phyloP scores from a whole-genome alignment of 1,284 basidiomycete genomes.

The Apiotrichum porosum region DNA sequence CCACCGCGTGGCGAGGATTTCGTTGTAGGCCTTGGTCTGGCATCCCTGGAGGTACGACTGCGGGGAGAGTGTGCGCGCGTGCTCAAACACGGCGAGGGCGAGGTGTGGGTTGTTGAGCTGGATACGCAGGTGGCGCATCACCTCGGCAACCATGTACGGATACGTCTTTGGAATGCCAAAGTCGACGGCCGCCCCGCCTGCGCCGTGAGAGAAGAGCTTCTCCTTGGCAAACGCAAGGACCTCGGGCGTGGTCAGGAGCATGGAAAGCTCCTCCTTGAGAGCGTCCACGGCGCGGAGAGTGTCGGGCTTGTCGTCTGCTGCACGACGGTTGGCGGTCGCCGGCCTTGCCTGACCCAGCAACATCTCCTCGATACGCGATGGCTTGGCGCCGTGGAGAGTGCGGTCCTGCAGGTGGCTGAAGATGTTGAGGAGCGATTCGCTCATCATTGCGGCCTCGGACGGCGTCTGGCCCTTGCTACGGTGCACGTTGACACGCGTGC shows the following conservation, averaged over 20 bases:
- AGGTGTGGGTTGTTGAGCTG: constrained; percentile 73
- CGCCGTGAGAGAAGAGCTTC: constrained; percentile 56
- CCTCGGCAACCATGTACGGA: constrained; percentile 64
- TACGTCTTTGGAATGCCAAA: constrained; percentile 56
- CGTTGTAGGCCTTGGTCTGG: constrained; percentile 76
- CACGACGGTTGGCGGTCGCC: neutral
- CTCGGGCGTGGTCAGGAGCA: constrained; percentile 64
- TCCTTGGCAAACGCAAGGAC: constrained; percentile 69
- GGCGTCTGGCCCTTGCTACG: constrained; percentile 32
- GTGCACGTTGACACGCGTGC: neutral
- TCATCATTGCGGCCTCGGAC: constrained; percentile 25
- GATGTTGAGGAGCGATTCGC: constrained; percentile 25
- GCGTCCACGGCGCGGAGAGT: constrained; percentile 55
- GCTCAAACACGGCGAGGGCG: constrained; percentile 73
- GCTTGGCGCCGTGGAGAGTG: neutral
- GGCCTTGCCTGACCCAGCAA: neutral
- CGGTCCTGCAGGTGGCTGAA: constrained; percentile 15
- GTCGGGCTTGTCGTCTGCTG: constrained; percentile 22
- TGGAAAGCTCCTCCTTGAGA: constrained; percentile 68
- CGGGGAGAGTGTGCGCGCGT: constrained; percentile 66
- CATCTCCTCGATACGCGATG: neutral
- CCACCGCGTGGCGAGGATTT: constrained; percentile 75
- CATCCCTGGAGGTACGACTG: constrained; percentile 80
- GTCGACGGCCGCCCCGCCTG: constrained; percentile 20
- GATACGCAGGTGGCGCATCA: constrained; percentile 70